These are phyloP conservation scores for Polymyxa betae DNA, from an alignment of 208 protist species.

Conservation along the genomic window DNA sequence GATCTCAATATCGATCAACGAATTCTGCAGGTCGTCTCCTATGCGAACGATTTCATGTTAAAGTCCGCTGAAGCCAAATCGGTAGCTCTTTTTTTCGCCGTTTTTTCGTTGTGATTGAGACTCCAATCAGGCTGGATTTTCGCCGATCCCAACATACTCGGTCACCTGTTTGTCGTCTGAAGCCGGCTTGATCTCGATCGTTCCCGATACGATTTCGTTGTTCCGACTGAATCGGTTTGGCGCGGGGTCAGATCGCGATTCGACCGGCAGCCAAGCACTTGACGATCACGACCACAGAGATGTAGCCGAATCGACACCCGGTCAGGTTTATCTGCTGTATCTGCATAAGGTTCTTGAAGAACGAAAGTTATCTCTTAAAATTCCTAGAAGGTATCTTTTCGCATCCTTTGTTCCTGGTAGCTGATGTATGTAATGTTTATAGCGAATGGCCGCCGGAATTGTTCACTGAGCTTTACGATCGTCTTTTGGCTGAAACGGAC, in stretches of 20 bases:
- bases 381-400: background rate
- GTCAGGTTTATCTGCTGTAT: background rate
- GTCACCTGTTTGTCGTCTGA: background rate
- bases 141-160: background rate
- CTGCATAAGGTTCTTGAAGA: background rate
- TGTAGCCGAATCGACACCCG: background rate
- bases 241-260: background rate
- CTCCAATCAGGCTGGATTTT: background rate
- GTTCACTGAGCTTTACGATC: background rate
- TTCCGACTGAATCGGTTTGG: background rate
- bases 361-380: background rate
- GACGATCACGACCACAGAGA: background rate
- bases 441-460: background rate
- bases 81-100: background rate
- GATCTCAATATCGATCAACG: constrained; percentile 57
- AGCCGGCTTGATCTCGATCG: background rate
- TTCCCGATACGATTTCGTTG: constrained; percentile 2
- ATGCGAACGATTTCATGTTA: background rate
- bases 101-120: background rate
- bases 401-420: background rate
- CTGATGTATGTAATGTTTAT: background rate
- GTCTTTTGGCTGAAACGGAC: background rate
- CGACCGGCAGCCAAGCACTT: background rate
- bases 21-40: constrained; percentile 47
- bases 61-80: background rate